Evolutionary conservation across 441 rosid species (phyloP).

Genomic region (Syzygium malaccense): DNA sequence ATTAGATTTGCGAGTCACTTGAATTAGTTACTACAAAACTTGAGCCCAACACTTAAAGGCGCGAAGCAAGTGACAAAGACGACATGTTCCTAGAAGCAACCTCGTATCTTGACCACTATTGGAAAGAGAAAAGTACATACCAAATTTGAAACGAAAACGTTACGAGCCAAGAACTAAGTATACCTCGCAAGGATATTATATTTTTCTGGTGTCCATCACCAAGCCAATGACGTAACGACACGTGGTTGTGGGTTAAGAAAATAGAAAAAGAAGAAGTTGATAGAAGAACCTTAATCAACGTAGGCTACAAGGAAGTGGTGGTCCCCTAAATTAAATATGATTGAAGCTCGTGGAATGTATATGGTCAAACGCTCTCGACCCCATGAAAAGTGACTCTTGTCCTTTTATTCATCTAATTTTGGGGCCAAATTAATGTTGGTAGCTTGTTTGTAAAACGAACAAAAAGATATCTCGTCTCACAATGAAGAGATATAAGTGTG

Average conservation of each 20-base stretch:
- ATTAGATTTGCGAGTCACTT: too few relatives aligned
- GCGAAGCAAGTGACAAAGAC: neutral
- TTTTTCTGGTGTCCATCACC: neutral
- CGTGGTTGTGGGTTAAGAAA: neutral
- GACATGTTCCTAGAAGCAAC: neutral
- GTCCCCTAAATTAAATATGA: neutral
- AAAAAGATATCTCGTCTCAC: too few relatives aligned
- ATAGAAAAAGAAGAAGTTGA: neutral
- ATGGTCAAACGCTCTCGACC: neutral
- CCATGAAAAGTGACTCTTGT: neutral
- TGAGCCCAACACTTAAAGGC: neutral
- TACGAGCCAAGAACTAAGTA: neutral
- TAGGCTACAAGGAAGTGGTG: neutral
- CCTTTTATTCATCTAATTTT: neutral
- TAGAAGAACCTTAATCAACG: neutral
- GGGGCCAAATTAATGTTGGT: neutral
- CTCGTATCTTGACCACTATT: neutral
- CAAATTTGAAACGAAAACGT: neutral
- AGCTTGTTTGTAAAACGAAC: neutral
- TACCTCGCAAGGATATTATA: too few relatives aligned
- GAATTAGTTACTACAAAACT: too few relatives aligned
- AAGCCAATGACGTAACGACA: neutral
- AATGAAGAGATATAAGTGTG: too few relatives aligned
- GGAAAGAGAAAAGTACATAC: neutral
- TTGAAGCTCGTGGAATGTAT: neutral